These are phyloP conservation scores for Barnettozyma sp. DNA, from an alignment of 805 yeast species.

Conservation along the genomic window DNA sequence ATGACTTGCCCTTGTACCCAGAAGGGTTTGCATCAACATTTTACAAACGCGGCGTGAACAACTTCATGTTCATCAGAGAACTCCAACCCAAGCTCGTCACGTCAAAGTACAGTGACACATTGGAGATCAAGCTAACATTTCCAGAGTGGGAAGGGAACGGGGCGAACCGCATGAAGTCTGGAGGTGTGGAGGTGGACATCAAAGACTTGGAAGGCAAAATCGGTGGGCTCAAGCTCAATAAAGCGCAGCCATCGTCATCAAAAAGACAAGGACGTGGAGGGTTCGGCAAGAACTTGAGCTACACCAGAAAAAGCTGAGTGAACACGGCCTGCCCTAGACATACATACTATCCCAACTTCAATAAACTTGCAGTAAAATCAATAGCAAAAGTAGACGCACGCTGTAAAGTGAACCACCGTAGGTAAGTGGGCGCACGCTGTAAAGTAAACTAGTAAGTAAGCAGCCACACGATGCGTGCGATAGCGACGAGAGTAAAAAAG, in stretches of 20 bases:
- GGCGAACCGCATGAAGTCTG: conserved; percentile 29
- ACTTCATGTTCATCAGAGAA: conserved; percentile 46
- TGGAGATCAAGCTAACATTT: conserved; percentile 36
- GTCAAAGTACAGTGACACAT: conserved; percentile 31
- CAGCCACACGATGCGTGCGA: too few species aligned
- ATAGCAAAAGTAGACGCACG: too few species aligned
- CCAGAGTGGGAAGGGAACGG: conserved; percentile 27
- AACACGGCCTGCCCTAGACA: too few species aligned
- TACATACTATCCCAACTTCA: too few species aligned
- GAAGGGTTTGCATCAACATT: conserved; percentile 46
- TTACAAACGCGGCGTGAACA: conserved; percentile 40
- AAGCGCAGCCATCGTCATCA: conserved; percentile 6
- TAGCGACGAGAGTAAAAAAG: too few species aligned
- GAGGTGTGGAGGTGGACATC: conserved; percentile 36
- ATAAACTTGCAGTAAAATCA: too few species aligned
- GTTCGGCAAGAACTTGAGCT: conserved; percentile 2
- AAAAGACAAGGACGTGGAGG: conserved; percentile 10
- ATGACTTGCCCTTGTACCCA: conserved; percentile 29
- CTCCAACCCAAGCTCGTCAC: conserved; percentile 40
- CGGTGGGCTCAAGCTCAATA: conserved; percentile 23
- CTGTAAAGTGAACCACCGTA: too few species aligned
- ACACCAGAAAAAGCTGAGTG: too few species aligned
- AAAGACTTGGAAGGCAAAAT: conserved; percentile 35
- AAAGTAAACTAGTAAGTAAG: too few species aligned
- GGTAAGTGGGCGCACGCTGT: too few species aligned